Evolutionary conservation across 352 stramenopile genomes (phyloP), one percentile per base, ranked within the genome.

Genomic region (Phytopythium vexans): DNA sequence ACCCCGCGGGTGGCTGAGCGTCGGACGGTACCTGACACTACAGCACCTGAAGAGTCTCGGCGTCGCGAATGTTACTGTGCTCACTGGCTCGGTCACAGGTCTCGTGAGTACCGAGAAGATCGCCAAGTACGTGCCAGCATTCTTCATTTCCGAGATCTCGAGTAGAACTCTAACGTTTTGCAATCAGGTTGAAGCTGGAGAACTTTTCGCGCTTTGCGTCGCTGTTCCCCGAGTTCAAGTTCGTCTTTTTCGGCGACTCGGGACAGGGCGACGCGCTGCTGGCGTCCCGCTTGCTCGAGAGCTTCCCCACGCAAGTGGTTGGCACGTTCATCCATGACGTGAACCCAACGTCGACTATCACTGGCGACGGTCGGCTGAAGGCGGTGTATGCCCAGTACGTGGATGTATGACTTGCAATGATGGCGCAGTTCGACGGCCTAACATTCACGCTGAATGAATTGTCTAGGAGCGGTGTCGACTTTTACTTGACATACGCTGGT

Each of bases 21-120:
- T 94, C 36, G 84, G 84, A 12, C 69, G 74, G 6, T 92, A 90
- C 52, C 70, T 94, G 45, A 94, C 84, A 1, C 64, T 89, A 35
- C 82, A 94, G 50, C 81, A 90, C 45, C 55, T 94, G 34, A 78
- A 88, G 53, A 91, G 76, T 43, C 64, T 94, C 15, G 81, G 82
- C 3, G 63, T 94, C 1, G 66, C 72, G 4, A 92, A 92, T 52
- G 75, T 82, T 31, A 91, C 77, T 2, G 84, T 94, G 16, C 67
- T 94, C 1, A 85, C 89, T 53, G 84, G 84, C n/a, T 88, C 75
- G 0, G 77, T 94, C 4, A 75, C 77, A 52, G 82, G 82, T 12
- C 77, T 92, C n/a, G 74, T 91, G 32, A 94, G 80, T 66, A 90
- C 66, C 64, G 75, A 86, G 58, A 89, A 90, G 52, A 94, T 94